These are phyloP conservation scores for Wallacemonas collosoma DNA, from an alignment of 208 protist species.

Conservation along the genomic window DNA sequence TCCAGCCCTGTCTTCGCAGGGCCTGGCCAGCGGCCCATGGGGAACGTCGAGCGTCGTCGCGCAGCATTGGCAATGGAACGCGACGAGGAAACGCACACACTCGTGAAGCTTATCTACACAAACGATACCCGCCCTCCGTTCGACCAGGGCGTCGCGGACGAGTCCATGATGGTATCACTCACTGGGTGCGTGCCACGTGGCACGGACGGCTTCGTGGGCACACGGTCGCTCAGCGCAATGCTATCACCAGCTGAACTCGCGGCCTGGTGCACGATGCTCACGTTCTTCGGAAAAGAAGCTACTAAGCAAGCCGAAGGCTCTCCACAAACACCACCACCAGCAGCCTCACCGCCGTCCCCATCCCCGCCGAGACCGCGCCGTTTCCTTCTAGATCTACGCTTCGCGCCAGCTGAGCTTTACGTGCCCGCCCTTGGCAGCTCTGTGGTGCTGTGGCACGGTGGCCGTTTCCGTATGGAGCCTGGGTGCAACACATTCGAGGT, in stretches of 20 bases:
- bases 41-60: conserved; percentile 1
- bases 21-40: conserved; percentile 1
- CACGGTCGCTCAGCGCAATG: not conserved
- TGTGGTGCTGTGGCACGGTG: conserved; percentile 52
- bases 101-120: conserved; percentile 43
- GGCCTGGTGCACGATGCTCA: conserved; percentile 50
- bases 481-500: conserved; percentile 26
- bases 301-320: conserved; percentile 9
- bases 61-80: not conserved
- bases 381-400: conserved; percentile 30
- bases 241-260: conserved; percentile 34
- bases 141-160: conserved; percentile 31
- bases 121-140: conserved; percentile 62
- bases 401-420: conserved; percentile 40
- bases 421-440: conserved; percentile 33
- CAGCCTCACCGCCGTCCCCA: conserved; percentile 4
- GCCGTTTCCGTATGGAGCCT: conserved; percentile 21
- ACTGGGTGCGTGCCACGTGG: conserved; percentile 22
- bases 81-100: conserved; percentile 11
- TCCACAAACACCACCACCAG: conserved; percentile 1
- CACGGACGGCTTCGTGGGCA: not conserved
- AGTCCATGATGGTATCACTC: conserved; percentile 44
- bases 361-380: conserved; percentile 20
- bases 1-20: not conserved
- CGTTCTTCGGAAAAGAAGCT: conserved; percentile 28